These are phyloP conservation scores for Ramaria rubella DNA, from an alignment of 768 basidiomycete species.

Conservation along the genomic window DNA sequence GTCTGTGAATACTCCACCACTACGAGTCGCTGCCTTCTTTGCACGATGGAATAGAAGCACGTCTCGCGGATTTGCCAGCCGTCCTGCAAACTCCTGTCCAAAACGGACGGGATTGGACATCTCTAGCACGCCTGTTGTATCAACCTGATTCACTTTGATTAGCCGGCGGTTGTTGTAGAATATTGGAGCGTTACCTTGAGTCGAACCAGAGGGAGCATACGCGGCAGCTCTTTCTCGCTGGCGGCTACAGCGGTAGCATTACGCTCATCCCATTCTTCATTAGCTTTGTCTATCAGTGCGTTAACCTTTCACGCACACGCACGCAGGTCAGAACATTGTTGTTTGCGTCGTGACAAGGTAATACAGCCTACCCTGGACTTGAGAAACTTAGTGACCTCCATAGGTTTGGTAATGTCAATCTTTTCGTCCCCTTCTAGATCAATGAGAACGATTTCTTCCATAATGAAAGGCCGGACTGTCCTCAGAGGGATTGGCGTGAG, in stretches of 20 bases:
- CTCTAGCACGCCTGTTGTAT: constrained; percentile 83
- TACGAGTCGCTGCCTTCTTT: constrained; percentile 50
- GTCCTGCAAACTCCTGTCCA: constrained; percentile 89
- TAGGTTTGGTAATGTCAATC: constrained; percentile 72
- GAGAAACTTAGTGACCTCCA: constrained; percentile 76
- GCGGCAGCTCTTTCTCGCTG: constrained; percentile 54
- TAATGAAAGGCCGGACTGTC: constrained; percentile 90
- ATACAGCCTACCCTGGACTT: constrained; percentile 48
- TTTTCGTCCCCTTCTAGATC: constrained; percentile 74
- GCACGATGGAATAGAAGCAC: constrained; percentile 85
- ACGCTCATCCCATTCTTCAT: constrained; percentile 70
- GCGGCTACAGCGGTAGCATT: constrained; percentile 54
- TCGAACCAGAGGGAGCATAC: constrained; percentile 82
- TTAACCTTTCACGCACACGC: constrained; percentile 77
- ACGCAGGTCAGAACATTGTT: not conserved
- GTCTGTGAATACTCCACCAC: constrained; percentile 60
- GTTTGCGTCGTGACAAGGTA: constrained; percentile 9
- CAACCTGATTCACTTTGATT: constrained; percentile 49
- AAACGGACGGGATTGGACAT: constrained; percentile 96
- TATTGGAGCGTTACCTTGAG: constrained; percentile 51
- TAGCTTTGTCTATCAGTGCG: constrained; percentile 70
- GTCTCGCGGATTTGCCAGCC: constrained; percentile 91
- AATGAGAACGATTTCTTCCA: constrained; percentile 71
- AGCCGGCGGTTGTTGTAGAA: not conserved
- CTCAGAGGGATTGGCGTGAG: constrained; percentile 81